Conservation (phyloP, 768 basidiomycete species). For the Tricholoma bakamatsutake region DNA sequence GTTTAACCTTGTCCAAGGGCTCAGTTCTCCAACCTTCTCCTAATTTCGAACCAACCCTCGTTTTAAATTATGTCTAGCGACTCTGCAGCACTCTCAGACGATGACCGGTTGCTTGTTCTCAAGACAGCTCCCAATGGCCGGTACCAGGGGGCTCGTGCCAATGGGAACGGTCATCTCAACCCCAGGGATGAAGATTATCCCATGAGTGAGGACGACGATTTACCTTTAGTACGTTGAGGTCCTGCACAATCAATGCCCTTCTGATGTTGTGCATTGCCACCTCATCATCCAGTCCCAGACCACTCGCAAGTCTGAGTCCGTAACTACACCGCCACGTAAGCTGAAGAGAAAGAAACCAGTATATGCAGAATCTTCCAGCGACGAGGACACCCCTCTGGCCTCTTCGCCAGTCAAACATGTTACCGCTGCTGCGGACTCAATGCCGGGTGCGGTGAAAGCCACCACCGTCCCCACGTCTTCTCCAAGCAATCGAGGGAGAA, state of each 20-base stretch:
- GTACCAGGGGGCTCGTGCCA: slow-evolving; percentile 28
- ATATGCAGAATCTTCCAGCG: slow-evolving; percentile 55
- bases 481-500: slow-evolving; percentile 36
- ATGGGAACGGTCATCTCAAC: slow-evolving; percentile 41
- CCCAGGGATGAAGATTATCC: slow-evolving; percentile 32
- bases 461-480: slow-evolving; percentile 20
- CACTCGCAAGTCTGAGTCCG: slow-evolving; percentile 40
- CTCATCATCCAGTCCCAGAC: slow-evolving; percentile 46
- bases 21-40: slow-evolving; percentile 10
- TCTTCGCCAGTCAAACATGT: slow-evolving; percentile 61
- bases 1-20: slow-evolving; percentile 13
- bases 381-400: slow-evolving; percentile 68
- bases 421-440: slow-evolving; percentile 31
- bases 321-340: slow-evolving; percentile 28
- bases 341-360: slow-evolving; percentile 59
- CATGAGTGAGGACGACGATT: slow-evolving; percentile 68
- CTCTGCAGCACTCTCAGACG: slow-evolving; percentile 50
- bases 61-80: slow-evolving; percentile 38
- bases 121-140: slow-evolving; percentile 38
- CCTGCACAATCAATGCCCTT: slow-evolving; percentile 5
- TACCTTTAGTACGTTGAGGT: slow-evolving; percentile 55
- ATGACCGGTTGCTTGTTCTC: slow-evolving; percentile 47
- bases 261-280: slow-evolving; percentile 18
- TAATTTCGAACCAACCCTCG: slow-evolving; percentile 19
- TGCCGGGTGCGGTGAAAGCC: slow-evolving; percentile 34